These are phyloP conservation scores for Arabidopsis hybrid DNA, from an alignment of 441 rosid genomes.

Conservation along the genomic window DNA sequence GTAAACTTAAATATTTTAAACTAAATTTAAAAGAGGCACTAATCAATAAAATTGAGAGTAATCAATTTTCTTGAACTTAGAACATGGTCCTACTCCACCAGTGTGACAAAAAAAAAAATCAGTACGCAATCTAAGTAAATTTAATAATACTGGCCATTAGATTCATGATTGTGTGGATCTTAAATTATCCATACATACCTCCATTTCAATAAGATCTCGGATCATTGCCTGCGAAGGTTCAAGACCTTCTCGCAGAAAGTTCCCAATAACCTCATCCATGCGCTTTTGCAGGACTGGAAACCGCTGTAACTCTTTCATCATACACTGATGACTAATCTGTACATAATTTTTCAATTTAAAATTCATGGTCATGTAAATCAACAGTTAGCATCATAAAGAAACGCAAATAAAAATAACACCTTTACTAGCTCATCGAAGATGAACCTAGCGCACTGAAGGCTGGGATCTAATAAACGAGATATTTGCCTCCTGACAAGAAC, in stretches of 20 bases:
- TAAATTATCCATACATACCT: constrained; percentile 54
- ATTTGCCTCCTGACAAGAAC: constrained; percentile 95
- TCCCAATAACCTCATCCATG: constrained; percentile 93
- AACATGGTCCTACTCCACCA: neutral
- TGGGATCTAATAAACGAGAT: constrained; percentile 88
- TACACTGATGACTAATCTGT: constrained; percentile 94
- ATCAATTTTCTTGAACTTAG: constrained; percentile 5
- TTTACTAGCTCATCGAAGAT: constrained; percentile 88
- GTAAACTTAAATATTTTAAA: neutral
- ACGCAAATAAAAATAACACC: constrained; percentile 49
- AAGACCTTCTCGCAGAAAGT: constrained; percentile 91
- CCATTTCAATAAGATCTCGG: constrained; percentile 91
- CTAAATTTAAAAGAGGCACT: neutral
- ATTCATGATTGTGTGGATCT: neutral
- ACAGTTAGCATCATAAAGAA: constrained; percentile 5
- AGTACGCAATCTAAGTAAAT: neutral
- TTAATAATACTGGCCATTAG: neutral
- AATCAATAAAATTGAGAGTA: neutral
- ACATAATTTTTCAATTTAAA: constrained; percentile 11
- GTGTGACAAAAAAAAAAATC: neutral
- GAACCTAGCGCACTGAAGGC: constrained; percentile 97
- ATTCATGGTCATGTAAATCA: constrained; percentile 6
- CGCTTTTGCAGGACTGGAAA: constrained; percentile 88
- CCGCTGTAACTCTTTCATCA: constrained; percentile 73
- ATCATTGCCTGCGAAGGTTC: constrained; percentile 97